Conservation (phyloP, 768 basidiomycete species). For the Boletus reticuloceps region DNA sequence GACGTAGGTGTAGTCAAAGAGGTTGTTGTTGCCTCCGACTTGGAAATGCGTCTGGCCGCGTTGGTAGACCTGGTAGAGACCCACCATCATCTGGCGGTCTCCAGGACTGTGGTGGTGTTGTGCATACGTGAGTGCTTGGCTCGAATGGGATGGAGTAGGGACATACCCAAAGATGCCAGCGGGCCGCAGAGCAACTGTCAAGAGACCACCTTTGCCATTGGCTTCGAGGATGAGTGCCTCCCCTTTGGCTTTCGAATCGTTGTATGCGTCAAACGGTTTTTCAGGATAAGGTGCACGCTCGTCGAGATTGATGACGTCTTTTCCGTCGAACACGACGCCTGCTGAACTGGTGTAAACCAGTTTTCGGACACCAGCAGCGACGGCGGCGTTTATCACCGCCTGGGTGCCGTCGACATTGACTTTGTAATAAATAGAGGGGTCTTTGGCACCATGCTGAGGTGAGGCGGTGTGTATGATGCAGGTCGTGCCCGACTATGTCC, state of each 20-base stretch:
- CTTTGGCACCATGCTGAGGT: conserved; percentile 63
- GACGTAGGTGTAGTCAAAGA: conserved; percentile 97
- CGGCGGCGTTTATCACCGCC: conserved; percentile 79
- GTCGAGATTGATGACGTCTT: conserved; percentile 79
- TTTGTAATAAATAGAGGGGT: conserved; percentile 76
- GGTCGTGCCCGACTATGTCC: conserved; percentile 67
- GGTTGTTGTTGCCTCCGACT: conserved; percentile 88
- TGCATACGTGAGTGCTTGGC: no score
- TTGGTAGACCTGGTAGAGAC: conserved; percentile 77
- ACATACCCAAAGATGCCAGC: conserved; percentile 94
- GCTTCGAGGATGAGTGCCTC: conserved; percentile 82
- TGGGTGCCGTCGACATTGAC: conserved; percentile 94
- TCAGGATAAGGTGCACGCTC: conserved; percentile 78
- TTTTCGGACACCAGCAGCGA: conserved; percentile 69
- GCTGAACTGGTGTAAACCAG: conserved; percentile 95
- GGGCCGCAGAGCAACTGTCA: conserved; percentile 89
- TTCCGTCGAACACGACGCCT: conserved; percentile 85
- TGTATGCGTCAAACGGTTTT: conserved; percentile 85
- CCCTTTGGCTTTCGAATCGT: conserved; percentile 88
- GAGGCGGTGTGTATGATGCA: conserved; percentile 97
- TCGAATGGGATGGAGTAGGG: no score
- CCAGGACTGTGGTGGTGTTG: conserved; percentile 59
- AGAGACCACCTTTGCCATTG: conserved; percentile 78
- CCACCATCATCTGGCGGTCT: conserved; percentile 81
- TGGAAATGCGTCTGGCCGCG: conserved; percentile 87